Evolutionary conservation across 768 basidiomycete genomes (phyloP).

Genomic region (Amanita molliuscula): DNA sequence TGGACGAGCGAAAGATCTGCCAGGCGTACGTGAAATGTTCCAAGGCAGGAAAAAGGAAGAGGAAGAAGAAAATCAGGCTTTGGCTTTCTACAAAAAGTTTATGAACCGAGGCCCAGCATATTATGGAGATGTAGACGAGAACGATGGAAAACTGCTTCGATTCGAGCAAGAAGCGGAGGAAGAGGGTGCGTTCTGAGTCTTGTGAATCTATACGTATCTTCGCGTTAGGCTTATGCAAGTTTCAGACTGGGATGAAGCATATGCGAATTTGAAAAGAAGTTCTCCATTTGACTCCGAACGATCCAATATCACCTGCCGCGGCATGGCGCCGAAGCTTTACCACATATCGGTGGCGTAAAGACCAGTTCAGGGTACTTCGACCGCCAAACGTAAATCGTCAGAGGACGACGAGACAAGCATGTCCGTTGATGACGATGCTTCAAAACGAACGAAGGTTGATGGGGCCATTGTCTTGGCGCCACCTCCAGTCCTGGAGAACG

Average conservation of each 20-base stretch:
- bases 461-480: slow-evolving; percentile 11
- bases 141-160: slow-evolving; percentile 51
- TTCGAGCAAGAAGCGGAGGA: slow-evolving; percentile 67
- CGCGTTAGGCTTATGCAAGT: neutral
- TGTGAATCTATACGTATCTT: neutral
- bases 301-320: slow-evolving; percentile 20
- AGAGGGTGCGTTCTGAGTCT: slow-evolving; percentile 39
- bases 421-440: slow-evolving; percentile 21
- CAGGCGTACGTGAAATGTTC: slow-evolving; percentile 94
- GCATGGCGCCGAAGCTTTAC: slow-evolving; percentile 11
- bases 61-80: slow-evolving; percentile 75
- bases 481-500: slow-evolving; percentile 14
- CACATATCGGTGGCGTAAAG: slow-evolving; percentile 11
- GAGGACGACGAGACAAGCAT: slow-evolving; percentile 34
- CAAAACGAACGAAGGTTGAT: slow-evolving; percentile 23
- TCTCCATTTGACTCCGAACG: slow-evolving; percentile 41
- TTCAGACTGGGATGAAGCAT: slow-evolving; percentile 61
- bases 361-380: slow-evolving; percentile 15
- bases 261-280: slow-evolving; percentile 41
- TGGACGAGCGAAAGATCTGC: slow-evolving; percentile 91
- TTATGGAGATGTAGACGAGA: slow-evolving; percentile 87
- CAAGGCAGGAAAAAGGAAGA: slow-evolving; percentile 77
- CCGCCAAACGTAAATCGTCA: slow-evolving; percentile 46
- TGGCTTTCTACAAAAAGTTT: slow-evolving; percentile 79
- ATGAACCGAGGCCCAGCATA: slow-evolving; percentile 80